A percentile compares a stretch with the other conserved stretches of the same genome.
phyloP scores from a whole-genome alignment of 192 early-diverging fungal genomes.

The Coemansia sp. region DNA sequence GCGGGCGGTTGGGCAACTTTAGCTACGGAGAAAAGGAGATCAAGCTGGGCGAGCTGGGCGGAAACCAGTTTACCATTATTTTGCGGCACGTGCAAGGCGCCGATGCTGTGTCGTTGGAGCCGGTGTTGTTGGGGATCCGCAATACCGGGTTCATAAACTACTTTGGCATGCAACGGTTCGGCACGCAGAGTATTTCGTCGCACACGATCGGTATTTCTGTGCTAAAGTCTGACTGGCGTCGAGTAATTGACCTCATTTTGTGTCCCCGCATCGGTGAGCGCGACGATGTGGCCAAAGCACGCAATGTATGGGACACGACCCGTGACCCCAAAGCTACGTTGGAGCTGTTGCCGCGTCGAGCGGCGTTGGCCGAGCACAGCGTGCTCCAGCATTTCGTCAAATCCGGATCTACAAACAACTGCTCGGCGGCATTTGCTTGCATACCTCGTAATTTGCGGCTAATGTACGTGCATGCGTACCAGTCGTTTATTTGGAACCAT shows the following conservation, averaged over 20 bases:
- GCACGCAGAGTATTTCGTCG: conserved; percentile 77
- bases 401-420: conserved; percentile 47
- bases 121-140: conserved; percentile 65
- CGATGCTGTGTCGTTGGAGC: conserved; percentile 50
- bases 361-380: conserved; percentile 68
- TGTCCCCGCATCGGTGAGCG: conserved; percentile 76
- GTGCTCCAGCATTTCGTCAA: conserved; percentile 64
- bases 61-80: conserved; percentile 89
- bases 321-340: conserved; percentile 64
- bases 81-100: conserved; percentile 64
- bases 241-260: conserved; percentile 79
- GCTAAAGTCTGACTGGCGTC: conserved; percentile 69
- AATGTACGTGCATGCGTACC: conserved; percentile 97
- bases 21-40: conserved; percentile 64
- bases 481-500: conserved; percentile 93
- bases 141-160: conserved; percentile 94
- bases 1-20: conserved; percentile 70
- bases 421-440: conserved; percentile 63
- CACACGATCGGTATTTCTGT: conserved; percentile 77
- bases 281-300: conserved; percentile 61
- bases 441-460: conserved; percentile 81
- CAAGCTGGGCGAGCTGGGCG: conserved; percentile 80
- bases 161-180: conserved; percentile 98
- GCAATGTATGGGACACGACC: conserved; percentile 65
- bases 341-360: conserved; percentile 63